Conservation (phyloP, 139 green algal genomes). For the Zygnema cylindricum region DNA sequence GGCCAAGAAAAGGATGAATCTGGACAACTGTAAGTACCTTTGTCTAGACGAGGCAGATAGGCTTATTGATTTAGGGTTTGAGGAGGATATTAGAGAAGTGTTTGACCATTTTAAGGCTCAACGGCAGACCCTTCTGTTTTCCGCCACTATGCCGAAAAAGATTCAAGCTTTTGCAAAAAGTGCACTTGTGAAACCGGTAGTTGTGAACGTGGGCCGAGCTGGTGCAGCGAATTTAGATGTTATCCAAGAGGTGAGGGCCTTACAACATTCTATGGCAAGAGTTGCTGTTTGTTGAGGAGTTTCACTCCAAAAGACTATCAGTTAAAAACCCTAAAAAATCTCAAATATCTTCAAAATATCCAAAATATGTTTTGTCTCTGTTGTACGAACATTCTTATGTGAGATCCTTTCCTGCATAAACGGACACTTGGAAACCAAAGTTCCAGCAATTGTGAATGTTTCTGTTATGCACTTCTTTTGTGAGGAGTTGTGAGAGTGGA, state of each 20-base stretch:
- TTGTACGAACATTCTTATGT: too few species aligned
- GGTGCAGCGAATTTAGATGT: slow-evolving; percentile 96
- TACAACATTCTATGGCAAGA: too few species aligned
- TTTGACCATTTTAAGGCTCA: slow-evolving; percentile 82
- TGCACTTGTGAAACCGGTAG: slow-evolving; percentile 90
- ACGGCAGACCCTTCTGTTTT: slow-evolving; percentile 98
- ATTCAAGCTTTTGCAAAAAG: slow-evolving; percentile 96
- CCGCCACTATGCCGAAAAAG: slow-evolving; percentile 96
- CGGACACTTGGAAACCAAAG: too few species aligned
- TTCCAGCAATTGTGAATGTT: too few species aligned
- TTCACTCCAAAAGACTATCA: too few species aligned
- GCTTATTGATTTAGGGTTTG: slow-evolving; percentile 96
- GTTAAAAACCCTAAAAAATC: too few species aligned
- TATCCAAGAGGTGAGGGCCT: slow-evolving; percentile 76
- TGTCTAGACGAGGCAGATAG: slow-evolving; percentile 97
- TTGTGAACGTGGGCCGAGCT: slow-evolving; percentile 89
- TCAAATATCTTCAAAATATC: too few species aligned
- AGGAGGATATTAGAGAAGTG: slow-evolving; percentile 89
- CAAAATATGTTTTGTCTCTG: too few species aligned
- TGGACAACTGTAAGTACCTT: slow-evolving; percentile 92
- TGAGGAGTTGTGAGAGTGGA: too few species aligned
- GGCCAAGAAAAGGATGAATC: slow-evolving; percentile 84
- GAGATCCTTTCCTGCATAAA: too few species aligned
- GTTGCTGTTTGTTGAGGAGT: too few species aligned
- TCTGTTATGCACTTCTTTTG: background rate